phyloP scores from a whole-genome alignment of 2,329 filamentous ascomycete genomes.

The Monosporascus sp. region DNA sequence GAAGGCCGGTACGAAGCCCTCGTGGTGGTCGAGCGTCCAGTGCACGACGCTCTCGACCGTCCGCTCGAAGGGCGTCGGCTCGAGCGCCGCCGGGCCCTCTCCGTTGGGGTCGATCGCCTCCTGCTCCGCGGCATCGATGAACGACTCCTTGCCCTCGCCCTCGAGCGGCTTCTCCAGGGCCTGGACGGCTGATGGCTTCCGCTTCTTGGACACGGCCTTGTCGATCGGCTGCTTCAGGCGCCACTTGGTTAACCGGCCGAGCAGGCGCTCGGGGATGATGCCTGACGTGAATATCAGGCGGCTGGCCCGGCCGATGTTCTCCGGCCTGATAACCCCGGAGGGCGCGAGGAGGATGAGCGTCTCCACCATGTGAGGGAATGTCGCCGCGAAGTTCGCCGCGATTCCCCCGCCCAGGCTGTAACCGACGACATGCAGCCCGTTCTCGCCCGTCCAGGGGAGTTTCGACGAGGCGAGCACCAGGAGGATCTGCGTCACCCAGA shows the following conservation, averaged over 20 bases:
- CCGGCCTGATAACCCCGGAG: constrained; percentile 61
- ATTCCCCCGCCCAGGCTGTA: constrained; percentile 83
- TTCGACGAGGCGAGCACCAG: constrained; percentile 65
- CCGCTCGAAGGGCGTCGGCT: constrained; percentile 36
- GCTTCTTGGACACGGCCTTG: constrained; percentile 23
- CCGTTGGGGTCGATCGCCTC: constrained; percentile 31
- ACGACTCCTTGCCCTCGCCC: constrained; percentile 28
- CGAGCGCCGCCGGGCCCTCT: constrained; percentile 9
- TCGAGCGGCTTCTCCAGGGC: constrained; percentile 4
- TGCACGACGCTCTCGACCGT: constrained; percentile 47
- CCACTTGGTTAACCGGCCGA: constrained; percentile 41
- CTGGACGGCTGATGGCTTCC: constrained; percentile 8
- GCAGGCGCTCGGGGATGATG: constrained; percentile 46
- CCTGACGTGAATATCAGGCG: constrained; percentile 51
- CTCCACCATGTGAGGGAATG: constrained; percentile 65
- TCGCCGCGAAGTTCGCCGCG: constrained; percentile 65
- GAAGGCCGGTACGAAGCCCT: constrained; percentile 55
- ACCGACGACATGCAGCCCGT: constrained; percentile 62
- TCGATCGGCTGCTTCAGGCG: constrained; percentile 49
- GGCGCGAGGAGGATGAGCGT: constrained; percentile 74
- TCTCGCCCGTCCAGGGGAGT: constrained; percentile 58
- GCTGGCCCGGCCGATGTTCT: constrained; percentile 45
- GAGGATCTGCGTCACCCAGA: constrained; percentile 69
- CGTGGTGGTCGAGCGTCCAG: constrained; percentile 53
- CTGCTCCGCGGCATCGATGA: constrained; percentile 36